Base-by-base conservation (phyloP, 345 rosid genomes). In the Reutealis trisperma region DNA sequence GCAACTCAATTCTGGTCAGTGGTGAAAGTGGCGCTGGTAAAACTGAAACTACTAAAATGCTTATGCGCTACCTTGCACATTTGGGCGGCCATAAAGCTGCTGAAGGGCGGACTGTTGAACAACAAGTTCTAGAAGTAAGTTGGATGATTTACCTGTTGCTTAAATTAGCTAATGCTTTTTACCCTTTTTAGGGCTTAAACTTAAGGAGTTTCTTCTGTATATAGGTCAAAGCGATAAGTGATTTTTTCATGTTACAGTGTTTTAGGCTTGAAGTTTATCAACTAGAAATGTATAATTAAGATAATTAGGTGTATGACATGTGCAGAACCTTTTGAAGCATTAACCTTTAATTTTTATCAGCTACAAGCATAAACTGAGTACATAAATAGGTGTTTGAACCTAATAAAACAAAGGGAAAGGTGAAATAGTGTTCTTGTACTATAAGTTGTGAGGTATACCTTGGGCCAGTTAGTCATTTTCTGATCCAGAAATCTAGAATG, bases 11-110 rank as follows among this genome's bases (percentile, higher is more conserved):
- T 83, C 86, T 93, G 74, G 97, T 93, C 79, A 93, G 97, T 80
- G 97, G 97, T 11, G 97, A 93, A 83, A 93, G 97, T 70, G 97
- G 97, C 76, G 95, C 97, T 0, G 97, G 97, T 62, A 93, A 93
- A 84, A 93, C 95, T 16, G 97, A 93, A 88, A 93, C 97, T 61
- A 93, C 97, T 13, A 93, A 93, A 83, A 93, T 93, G 97, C 97
- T 93, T 84, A 93, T 93, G 97, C 85, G 90, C 72, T 93, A 93
- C 80, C 97, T 93, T 52, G 97, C 97, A 21, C 91, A 85, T 79
- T 79, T 93, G 57, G 97, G 97, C 42, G 95, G 97, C 68, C 92
- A 64, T 87, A 94, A 94, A 65, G 92, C 80, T 57, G 95, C 97
- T 2, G 97, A 93, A 86, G 97, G 97, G 72, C 78, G 97, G 69